phyloP scores from a whole-genome alignment of 352 stramenopile species.

The Globisporangium acanthophoron region DNA sequence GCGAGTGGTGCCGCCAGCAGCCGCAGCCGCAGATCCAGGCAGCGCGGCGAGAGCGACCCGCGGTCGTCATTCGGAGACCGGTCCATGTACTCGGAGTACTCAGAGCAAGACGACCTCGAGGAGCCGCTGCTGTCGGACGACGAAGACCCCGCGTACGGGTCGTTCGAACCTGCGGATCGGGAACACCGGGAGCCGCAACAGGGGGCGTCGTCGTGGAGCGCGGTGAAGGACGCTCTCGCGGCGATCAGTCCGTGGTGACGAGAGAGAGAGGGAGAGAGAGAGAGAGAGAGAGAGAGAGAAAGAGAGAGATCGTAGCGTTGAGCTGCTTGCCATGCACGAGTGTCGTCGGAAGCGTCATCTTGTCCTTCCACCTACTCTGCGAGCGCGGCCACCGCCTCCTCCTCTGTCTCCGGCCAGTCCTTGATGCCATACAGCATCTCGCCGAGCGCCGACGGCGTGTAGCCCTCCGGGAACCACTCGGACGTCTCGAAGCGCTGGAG shows the following conservation, averaged over 20 bases:
- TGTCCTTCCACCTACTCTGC: background rate
- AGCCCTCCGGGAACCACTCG: conserved; percentile 35
- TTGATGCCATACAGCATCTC: conserved; percentile 30
- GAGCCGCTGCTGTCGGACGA: conserved; percentile 65
- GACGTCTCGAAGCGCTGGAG: conserved; percentile 23
- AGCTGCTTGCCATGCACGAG: no score
- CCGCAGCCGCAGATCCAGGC: background rate
- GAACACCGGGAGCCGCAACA: conserved; percentile 10
- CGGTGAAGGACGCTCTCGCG: conserved; percentile 46
- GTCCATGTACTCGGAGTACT: conserved; percentile 11
- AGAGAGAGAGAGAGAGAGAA: background rate
- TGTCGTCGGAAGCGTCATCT: no score
- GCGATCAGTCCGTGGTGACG: conserved; percentile 70
- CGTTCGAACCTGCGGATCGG: conserved; percentile 26
- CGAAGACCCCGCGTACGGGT: conserved; percentile 64
- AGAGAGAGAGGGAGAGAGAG: background rate
- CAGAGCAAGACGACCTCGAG: conserved; percentile 43
- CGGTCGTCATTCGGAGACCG: conserved; percentile 9
- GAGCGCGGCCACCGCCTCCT: conserved; percentile 11
- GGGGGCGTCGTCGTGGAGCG: conserved; percentile 32
- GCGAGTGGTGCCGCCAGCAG: background rate
- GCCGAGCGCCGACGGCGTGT: conserved; percentile 25
- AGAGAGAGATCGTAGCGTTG: no score
- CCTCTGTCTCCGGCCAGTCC: conserved; percentile 22
- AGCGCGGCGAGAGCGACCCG: background rate